Conservation (phyloP, 2,329 filamentous ascomycete genomes). For the Exserohilum rostratum region DNA sequence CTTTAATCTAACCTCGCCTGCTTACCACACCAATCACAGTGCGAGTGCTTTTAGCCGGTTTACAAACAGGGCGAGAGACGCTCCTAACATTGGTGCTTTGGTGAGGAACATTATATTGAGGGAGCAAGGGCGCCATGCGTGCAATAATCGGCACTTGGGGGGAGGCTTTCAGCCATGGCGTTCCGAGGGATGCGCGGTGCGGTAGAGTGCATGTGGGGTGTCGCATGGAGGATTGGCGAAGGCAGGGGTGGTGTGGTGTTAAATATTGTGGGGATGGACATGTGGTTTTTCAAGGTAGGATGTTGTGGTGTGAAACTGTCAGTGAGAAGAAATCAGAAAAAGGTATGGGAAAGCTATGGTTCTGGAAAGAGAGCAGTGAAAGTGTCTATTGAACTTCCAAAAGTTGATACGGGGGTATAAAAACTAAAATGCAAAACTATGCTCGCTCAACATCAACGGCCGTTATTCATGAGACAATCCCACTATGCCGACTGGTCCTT, state of each 20-base stretch:
- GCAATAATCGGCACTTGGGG: conserved; percentile 17
- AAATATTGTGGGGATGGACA: conserved; percentile 16
- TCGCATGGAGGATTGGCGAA: conserved; percentile 3
- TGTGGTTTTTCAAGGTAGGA: not conserved
- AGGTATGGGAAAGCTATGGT: no score
- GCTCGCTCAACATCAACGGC: no score
- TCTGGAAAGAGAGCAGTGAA: no score
- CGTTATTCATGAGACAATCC: no score
- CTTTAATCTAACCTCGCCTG: conserved; percentile 10
- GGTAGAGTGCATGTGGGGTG: conserved; percentile 18
- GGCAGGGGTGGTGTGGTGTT: conserved; percentile 1
- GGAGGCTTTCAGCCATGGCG: conserved; percentile 4
- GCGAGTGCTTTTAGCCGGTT: conserved; percentile 12
- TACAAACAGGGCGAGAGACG: not conserved
- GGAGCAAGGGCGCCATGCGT: not conserved
- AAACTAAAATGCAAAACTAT: no score
- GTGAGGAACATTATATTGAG: conserved; percentile 7
- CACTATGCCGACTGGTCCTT: no score
- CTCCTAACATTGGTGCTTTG: not conserved
- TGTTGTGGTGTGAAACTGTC: conserved; percentile 11
- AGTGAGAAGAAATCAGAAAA: not conserved
- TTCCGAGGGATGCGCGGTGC: conserved; percentile 1
- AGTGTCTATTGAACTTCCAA: no score
- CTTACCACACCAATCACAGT: not conserved
- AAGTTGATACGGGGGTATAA: no score